Conservation (phyloP, 73 alveolate genomes). For the Tetrahymena borealis region DNA sequence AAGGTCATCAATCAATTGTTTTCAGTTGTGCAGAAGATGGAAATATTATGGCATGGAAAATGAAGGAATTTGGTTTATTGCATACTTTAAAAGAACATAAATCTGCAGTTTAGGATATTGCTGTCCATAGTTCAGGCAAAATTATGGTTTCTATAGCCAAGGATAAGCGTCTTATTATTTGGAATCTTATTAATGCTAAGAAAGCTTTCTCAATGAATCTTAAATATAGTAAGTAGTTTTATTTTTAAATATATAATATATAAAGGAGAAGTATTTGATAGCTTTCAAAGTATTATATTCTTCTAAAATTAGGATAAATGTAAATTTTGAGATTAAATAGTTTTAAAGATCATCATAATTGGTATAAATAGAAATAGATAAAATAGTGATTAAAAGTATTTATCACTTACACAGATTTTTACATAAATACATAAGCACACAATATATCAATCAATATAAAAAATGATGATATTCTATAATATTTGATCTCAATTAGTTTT, state of each 20-base stretch:
- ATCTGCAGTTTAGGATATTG: background rate
- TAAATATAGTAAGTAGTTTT: background rate
- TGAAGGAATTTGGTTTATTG: background rate
- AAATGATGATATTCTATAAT: too few relatives aligned
- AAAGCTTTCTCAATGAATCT: background rate
- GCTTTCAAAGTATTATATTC: too few relatives aligned
- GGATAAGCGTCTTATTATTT: background rate
- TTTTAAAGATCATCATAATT: too few relatives aligned
- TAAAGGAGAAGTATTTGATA: too few relatives aligned
- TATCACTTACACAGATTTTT: too few relatives aligned
- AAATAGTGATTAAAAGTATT: too few relatives aligned
- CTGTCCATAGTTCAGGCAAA: background rate
- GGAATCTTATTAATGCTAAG: background rate
- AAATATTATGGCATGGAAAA: background rate
- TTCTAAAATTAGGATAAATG: too few relatives aligned
- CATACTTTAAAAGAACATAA: background rate
- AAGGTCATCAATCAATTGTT: background rate
- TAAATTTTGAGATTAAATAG: too few relatives aligned
- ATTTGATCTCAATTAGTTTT: too few relatives aligned
- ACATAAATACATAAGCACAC: too few relatives aligned
- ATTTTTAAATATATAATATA: background rate
- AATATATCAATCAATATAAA: too few relatives aligned
- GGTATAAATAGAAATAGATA: too few relatives aligned
- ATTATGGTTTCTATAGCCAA: background rate
- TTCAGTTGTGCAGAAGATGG: background rate